These are phyloP conservation scores for Talaromyces sp. DNA, from an alignment of 2,329 filamentous ascomycete genomes.

Conservation along the genomic window DNA sequence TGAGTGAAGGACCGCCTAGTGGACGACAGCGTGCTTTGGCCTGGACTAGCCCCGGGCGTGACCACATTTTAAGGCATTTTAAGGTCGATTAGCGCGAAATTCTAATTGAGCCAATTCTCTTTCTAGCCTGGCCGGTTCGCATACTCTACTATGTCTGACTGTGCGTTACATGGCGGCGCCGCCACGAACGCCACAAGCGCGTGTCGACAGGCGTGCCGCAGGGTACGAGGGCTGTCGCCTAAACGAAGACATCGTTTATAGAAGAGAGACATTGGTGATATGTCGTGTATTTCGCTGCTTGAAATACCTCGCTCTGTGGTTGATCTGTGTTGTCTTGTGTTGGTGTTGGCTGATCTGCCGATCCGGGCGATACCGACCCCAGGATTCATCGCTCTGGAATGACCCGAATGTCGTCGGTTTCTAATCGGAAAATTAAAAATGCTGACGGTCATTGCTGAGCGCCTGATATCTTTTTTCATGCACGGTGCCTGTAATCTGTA, in stretches of 20 bases:
- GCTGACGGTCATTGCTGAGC: background rate
- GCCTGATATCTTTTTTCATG: background rate
- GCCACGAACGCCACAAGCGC: background rate
- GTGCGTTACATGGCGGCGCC: constrained; percentile 1
- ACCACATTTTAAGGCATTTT: background rate
- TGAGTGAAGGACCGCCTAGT: background rate
- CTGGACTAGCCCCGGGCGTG: background rate
- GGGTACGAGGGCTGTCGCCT: background rate
- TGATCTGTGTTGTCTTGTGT: background rate
- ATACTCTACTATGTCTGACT: too few species aligned
- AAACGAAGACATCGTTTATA: background rate
- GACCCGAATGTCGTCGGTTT: background rate
- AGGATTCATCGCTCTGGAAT: background rate
- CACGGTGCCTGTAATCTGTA: background rate
- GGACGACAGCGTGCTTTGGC: background rate
- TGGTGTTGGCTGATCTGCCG: background rate
- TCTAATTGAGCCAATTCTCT: background rate
- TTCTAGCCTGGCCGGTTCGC: background rate
- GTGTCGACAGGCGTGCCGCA: background rate
- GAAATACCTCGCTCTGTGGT: background rate
- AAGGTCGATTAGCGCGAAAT: background rate
- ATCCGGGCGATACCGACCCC: background rate
- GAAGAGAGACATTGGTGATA: background rate
- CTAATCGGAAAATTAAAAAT: background rate
- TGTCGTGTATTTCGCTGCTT: background rate